Percentiles rank a stretch among this genome's conserved stretches.
phyloP scores from a whole-genome alignment of 192 early-diverging fungal genomes.

The Coemansia sp. region DNA sequence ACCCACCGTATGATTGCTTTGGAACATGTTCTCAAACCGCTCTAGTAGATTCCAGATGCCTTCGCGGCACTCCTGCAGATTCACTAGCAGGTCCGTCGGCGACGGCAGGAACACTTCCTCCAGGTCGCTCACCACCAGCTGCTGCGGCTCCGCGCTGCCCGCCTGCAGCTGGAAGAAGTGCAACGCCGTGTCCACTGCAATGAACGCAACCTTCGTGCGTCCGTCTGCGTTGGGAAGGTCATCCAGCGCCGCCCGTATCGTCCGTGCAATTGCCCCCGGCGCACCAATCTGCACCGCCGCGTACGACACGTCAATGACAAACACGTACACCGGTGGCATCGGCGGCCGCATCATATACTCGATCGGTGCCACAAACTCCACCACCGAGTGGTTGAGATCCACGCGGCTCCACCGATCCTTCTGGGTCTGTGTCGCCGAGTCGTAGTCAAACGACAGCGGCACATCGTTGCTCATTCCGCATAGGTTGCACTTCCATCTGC shows the following conservation, averaged over 20 bases:
- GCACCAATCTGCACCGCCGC: conserved; percentile 84
- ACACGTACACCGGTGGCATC: conserved; percentile 89
- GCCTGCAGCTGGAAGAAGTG: conserved; percentile 89
- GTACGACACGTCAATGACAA: conserved; percentile 93
- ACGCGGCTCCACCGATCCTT: conserved; percentile 84
- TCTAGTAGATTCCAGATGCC: conserved; percentile 72
- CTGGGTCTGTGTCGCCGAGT: conserved; percentile 71
- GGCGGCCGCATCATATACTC: conserved; percentile 99
- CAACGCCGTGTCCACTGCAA: conserved; percentile 83
- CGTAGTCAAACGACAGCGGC: conserved; percentile 73
- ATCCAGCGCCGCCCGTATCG: conserved; percentile 81
- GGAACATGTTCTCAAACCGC: conserved; percentile 81
- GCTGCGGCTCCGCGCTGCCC: conserved; percentile 79
- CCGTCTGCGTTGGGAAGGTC: conserved; percentile 84
- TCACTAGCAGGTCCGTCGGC: conserved; percentile 86
- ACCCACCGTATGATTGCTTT: conserved; percentile 72
- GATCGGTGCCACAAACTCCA: conserved; percentile 94
- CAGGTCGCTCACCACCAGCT: conserved; percentile 89
- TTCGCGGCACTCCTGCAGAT: conserved; percentile 77
- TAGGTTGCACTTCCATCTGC: conserved; percentile 95
- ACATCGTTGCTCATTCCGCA: conserved; percentile 91
- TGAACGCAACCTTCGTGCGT: conserved; percentile 84
- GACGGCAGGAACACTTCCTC: conserved; percentile 88
- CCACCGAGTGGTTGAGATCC: conserved; percentile 84
- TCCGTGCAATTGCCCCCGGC: conserved; percentile 74